These are phyloP conservation scores for Lactarius pseudohatsudake DNA, from an alignment of 768 basidiomycete genomes.

Conservation along the genomic window DNA sequence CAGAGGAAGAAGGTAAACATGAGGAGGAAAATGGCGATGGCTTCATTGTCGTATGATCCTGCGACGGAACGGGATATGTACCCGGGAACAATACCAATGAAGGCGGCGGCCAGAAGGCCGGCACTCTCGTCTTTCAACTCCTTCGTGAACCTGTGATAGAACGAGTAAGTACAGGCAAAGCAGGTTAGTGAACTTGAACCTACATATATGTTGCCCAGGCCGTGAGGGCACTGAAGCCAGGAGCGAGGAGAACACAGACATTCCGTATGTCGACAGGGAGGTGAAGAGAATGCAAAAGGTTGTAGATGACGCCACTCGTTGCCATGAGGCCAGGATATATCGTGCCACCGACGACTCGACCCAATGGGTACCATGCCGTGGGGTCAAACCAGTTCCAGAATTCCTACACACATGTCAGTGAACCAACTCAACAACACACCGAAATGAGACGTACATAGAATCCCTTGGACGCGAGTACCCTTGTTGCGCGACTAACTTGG, in stretches of 20 bases:
- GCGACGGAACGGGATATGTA: conserved; percentile 99
- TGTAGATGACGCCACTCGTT: conserved; percentile 97
- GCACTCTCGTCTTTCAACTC: conserved; percentile 96
- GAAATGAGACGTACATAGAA: conserved; percentile 76
- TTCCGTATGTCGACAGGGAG: conserved; percentile 98
- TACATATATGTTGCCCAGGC: conserved; percentile 97
- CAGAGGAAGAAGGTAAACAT: conserved; percentile 99
- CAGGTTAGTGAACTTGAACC: background rate
- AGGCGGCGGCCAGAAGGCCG: conserved; percentile 94
- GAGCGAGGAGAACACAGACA: conserved; percentile 94
- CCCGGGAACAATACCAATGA: conserved; percentile 97
- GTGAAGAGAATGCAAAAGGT: conserved; percentile 79
- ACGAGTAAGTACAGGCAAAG: background rate
- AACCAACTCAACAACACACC: background rate
- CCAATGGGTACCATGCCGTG: conserved; percentile 98
- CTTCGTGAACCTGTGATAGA: conserved; percentile 75
- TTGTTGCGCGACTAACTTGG: conserved; percentile 80
- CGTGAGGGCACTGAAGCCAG: conserved; percentile 94
- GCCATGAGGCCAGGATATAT: conserved; percentile 99
- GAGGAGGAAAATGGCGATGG: conserved; percentile 98
- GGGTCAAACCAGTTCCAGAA: conserved; percentile 99
- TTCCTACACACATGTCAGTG: conserved; percentile 49
- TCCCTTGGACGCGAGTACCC: conserved; percentile 85
- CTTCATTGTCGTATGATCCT: conserved; percentile 99
- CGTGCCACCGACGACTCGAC: conserved; percentile 97